Evolutionary conservation across 345 rosid genomes (phyloP).

Genomic region (Dipteronia dyeriana): DNA sequence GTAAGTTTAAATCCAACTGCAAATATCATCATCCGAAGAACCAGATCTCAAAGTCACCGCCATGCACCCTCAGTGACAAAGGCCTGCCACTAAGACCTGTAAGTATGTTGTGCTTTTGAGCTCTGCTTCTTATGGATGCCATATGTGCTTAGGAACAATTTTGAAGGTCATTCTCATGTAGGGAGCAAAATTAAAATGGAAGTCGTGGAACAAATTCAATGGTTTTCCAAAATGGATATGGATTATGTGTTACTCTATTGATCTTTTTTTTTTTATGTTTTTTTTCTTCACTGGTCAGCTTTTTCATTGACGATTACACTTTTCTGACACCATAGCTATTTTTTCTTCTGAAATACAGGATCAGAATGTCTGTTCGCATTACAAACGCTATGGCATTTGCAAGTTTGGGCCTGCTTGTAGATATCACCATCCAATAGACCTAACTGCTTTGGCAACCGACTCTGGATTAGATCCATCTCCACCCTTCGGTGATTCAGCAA

Average conservation of each 20-base stretch:
- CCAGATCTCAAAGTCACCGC: slow-evolving; percentile 45
- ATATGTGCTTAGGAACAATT: neutral
- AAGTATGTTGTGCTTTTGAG: slow-evolving; percentile 32
- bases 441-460: slow-evolving; percentile 32
- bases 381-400: slow-evolving; percentile 93
- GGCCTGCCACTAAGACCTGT: slow-evolving; percentile 98
- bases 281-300: neutral
- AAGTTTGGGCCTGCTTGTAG: slow-evolving; percentile 95
- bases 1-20: slow-evolving; percentile 84
- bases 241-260: neutral
- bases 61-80: slow-evolving; percentile 70
- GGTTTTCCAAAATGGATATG: neutral
- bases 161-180: neutral
- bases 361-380: slow-evolving; percentile 69
- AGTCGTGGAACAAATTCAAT: neutral
- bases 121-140: slow-evolving; percentile 11
- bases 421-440: slow-evolving; percentile 62
- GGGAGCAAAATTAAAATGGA: neutral
- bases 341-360: slow-evolving; percentile 47
- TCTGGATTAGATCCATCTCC: slow-evolving; percentile 29
- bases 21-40: slow-evolving; percentile 87
- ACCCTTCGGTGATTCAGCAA: slow-evolving; percentile 25
- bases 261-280: neutral
- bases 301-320: neutral
- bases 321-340: neutral